Conservation (phyloP, 441 rosid genomes). For the California macrophylla region DNA sequence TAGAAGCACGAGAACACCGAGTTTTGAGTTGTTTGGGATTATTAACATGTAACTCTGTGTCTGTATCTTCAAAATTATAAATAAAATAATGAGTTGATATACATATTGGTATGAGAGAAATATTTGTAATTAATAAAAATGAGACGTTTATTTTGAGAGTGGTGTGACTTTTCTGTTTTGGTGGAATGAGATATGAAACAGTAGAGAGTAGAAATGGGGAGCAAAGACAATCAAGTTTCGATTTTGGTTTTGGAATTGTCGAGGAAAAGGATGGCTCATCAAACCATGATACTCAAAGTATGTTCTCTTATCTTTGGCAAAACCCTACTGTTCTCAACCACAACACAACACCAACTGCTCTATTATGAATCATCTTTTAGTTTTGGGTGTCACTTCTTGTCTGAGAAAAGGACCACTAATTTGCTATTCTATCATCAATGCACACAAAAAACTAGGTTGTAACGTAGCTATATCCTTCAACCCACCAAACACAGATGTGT, state of each 20-base stretch:
- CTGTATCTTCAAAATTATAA: no score
- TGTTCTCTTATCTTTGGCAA: constrained; percentile 13
- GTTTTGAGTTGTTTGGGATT: no score
- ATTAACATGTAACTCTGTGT: no score
- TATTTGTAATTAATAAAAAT: no score
- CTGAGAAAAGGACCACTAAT: not conserved
- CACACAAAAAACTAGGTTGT: not conserved
- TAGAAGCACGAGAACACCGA: no score
- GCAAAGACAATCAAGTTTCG: constrained; percentile 41
- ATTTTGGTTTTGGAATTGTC: constrained; percentile 45
- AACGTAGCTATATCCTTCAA: not conserved
- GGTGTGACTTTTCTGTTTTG: constrained; percentile 20
- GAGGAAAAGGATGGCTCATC: constrained; percentile 23
- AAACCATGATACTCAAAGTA: constrained; percentile 22
- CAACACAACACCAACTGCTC: not conserved
- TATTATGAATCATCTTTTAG: not conserved
- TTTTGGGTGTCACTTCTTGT: not conserved
- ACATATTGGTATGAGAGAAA: no score
- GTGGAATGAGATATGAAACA: constrained; percentile 20
- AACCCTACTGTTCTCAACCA: not conserved
- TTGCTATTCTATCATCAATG: not conserved
- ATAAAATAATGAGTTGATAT: no score
- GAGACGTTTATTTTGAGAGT: no score
- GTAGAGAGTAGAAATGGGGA: constrained; percentile 38
- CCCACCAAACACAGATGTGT: not conserved